Conservation (phyloP, 2,329 filamentous ascomycete species). For the Myriangium duriaei region DNA sequence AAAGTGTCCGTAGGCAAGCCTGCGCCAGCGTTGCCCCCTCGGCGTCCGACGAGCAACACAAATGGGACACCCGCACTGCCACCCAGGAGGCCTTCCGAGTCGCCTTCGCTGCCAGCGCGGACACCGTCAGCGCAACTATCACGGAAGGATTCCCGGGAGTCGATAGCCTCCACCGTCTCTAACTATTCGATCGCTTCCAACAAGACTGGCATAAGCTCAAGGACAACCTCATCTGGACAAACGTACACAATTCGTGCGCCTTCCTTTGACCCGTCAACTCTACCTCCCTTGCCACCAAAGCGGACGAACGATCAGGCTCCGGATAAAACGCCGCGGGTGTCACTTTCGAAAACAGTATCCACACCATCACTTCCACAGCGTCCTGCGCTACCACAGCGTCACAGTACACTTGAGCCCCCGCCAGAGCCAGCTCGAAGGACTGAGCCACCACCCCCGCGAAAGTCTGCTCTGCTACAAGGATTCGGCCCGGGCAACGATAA, state of each 20-base stretch:
- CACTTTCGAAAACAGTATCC: slow-evolving; percentile 26
- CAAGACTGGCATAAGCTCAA: slow-evolving; percentile 28
- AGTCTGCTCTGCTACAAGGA: slow-evolving; percentile 35
- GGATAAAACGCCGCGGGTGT: slow-evolving; percentile 20
- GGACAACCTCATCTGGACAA: slow-evolving; percentile 9
- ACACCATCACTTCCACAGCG: slow-evolving; percentile 17
- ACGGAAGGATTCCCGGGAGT: slow-evolving; percentile 36
- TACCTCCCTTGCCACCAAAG: slow-evolving; percentile 44
- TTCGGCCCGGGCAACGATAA: slow-evolving; percentile 29
- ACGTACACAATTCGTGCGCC: slow-evolving; percentile 29
- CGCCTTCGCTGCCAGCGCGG: slow-evolving; percentile 12
- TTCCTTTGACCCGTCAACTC: slow-evolving; percentile 41
- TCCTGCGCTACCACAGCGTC: slow-evolving; percentile 11
- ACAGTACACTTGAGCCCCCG: slow-evolving; percentile 17
- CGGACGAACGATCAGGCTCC: slow-evolving; percentile 30
- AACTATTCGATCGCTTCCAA: slow-evolving; percentile 39
- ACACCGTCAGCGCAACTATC: slow-evolving; percentile 15
- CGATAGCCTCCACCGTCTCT: slow-evolving; percentile 38
- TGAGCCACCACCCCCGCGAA: slow-evolving; percentile 21
- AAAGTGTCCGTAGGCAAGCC: slow-evolving; percentile 29
- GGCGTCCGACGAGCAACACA: slow-evolving; percentile 15
- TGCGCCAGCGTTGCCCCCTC: slow-evolving; percentile 37
- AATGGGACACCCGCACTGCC: slow-evolving; percentile 28
- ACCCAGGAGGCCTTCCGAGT: slow-evolving; percentile 31
- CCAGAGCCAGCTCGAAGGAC: neutral